Conservation (phyloP, 2,329 filamentous ascomycete species). For the Akanthomyces uredinophilus region DNA sequence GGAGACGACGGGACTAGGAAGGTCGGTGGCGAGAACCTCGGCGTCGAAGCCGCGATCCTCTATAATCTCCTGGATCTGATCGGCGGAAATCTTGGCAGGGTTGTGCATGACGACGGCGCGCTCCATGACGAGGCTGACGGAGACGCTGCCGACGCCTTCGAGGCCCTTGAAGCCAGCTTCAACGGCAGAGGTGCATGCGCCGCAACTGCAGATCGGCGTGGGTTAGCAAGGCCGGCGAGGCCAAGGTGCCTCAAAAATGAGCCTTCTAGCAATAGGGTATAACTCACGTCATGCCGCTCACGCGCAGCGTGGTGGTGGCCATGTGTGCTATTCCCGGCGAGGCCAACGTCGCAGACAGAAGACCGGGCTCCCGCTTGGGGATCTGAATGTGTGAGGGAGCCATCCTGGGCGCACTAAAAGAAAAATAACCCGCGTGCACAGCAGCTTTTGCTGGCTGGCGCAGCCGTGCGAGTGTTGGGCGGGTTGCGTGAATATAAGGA, state of each 20-base stretch:
- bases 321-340: constrained; percentile 48
- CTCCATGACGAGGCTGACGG: constrained; percentile 91
- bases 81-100: constrained; percentile 64
- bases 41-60: constrained; percentile 92
- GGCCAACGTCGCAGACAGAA: constrained; percentile 17
- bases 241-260: background rate
- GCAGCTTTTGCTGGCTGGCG: constrained; percentile 8
- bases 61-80: constrained; percentile 76
- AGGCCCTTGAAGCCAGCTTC: constrained; percentile 84
- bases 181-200: constrained; percentile 91
- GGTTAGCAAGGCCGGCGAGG: constrained; percentile 22
- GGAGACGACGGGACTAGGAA: constrained; percentile 50
- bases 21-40: constrained; percentile 76
- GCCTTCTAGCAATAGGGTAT: background rate
- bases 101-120: constrained; percentile 93
- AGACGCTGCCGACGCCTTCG: constrained; percentile 77
- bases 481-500: background rate
- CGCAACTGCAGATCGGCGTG: constrained; percentile 60
- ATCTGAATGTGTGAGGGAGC: constrained; percentile 46
- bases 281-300: constrained; percentile 78
- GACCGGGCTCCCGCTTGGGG: constrained; percentile 35
- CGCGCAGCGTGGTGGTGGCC: constrained; percentile 84
- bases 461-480: background rate
- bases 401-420: constrained; percentile 34
- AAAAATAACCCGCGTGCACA: background rate